These are phyloP conservation scores for Colletotrichum horii DNA, from an alignment of 2,329 filamentous ascomycete species.

Conservation along the genomic window DNA sequence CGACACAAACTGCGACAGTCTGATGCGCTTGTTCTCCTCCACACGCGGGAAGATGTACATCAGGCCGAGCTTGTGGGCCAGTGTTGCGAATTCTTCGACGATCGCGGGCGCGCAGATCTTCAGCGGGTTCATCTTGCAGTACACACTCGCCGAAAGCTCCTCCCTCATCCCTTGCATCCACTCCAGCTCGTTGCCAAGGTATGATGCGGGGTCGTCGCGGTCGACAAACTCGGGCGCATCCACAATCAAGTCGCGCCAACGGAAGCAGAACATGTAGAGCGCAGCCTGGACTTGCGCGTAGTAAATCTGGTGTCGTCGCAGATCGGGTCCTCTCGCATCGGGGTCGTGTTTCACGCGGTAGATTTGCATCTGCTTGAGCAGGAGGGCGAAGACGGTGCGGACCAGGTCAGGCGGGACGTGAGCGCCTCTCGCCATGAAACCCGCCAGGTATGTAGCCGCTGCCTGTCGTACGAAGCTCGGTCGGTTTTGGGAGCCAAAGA, in stretches of 20 bases:
- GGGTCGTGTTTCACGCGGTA: constrained; percentile 77
- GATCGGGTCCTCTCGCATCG: constrained; percentile 81
- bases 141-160: constrained; percentile 77
- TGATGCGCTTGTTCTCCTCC: constrained; percentile 89
- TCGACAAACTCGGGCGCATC: constrained; percentile 65
- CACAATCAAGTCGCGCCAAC: constrained; percentile 87
- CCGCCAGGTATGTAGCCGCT: constrained; percentile 90
- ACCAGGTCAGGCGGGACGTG: constrained; percentile 79
- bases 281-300: constrained; percentile 89
- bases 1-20: constrained; percentile 73
- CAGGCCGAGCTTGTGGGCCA: constrained; percentile 84
- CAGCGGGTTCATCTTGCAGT: constrained; percentile 89
- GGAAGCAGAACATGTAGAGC: constrained; percentile 96
- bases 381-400: constrained; percentile 80
- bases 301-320: constrained; percentile 82
- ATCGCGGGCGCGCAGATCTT: constrained; percentile 93
- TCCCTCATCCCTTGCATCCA: constrained; percentile 81
- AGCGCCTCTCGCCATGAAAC: constrained; percentile 89
- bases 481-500: constrained; percentile 36
- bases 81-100: constrained; percentile 87
- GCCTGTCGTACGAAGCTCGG: constrained; percentile 70
- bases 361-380: constrained; percentile 78
- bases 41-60: constrained; percentile 89
- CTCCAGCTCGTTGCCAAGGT: constrained; percentile 72
- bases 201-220: constrained; percentile 65